Percentiles rank a stretch among this genome's conserved stretches.
Conservation (phyloP, 2,329 filamentous ascomycete genomes). For the Monosporascus sp. region DNA sequence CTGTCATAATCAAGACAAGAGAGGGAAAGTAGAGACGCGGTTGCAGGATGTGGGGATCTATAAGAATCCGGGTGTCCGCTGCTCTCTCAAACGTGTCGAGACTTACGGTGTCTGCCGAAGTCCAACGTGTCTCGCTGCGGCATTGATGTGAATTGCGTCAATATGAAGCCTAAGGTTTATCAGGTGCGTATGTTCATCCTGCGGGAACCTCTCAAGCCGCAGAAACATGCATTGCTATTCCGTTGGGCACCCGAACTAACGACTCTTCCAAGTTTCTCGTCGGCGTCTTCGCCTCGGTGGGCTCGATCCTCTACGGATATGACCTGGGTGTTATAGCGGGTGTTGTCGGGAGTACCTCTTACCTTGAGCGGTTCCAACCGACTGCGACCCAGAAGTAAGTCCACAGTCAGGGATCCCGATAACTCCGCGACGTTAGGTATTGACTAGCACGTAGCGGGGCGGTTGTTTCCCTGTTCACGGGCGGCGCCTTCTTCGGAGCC, state of each 20-base stretch:
- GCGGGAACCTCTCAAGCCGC: too few species aligned
- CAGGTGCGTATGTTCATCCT: slow-evolving; percentile 14
- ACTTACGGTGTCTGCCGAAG: neutral
- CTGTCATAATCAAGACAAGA: slow-evolving; percentile 5
- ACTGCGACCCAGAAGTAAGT: slow-evolving; percentile 32
- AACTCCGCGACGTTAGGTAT: neutral
- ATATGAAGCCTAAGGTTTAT: slow-evolving; percentile 26
- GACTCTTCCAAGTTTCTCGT: slow-evolving; percentile 39
- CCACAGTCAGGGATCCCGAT: neutral
- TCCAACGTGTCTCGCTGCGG: neutral
- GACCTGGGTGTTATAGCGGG: slow-evolving; percentile 49
- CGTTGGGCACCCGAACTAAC: neutral
- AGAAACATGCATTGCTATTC: neutral
- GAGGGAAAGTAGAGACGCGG: neutral
- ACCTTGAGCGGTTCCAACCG: slow-evolving; percentile 34
- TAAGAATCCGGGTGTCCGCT: slow-evolving; percentile 6
- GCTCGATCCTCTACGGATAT: slow-evolving; percentile 51
- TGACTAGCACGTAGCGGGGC: slow-evolving; percentile 45
- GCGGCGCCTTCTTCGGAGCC: slow-evolving; percentile 60
- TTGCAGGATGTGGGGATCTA: slow-evolving; percentile 6
- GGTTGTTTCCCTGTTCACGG: slow-evolving; percentile 74
- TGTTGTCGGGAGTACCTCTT: slow-evolving; percentile 45
- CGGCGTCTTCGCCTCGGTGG: slow-evolving; percentile 50
- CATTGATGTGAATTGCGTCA: slow-evolving; percentile 1
- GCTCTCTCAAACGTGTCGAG: slow-evolving; percentile 4